Evolutionary conservation across 2,329 filamentous ascomycete species (phyloP).

Genomic region (Xylaria multiplex): DNA sequence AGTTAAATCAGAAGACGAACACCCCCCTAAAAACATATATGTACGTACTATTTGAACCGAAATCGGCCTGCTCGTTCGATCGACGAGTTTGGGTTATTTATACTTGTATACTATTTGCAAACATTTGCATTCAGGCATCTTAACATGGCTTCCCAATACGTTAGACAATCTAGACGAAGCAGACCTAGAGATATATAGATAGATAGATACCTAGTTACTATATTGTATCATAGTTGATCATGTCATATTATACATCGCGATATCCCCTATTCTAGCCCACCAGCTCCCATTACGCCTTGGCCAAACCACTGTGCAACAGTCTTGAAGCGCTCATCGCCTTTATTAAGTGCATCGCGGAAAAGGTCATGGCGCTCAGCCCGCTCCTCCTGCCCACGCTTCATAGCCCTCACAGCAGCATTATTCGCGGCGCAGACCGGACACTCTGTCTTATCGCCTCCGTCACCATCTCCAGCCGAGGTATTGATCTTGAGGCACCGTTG

Average conservation of each 20-base stretch:
- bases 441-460: conserved; percentile 71
- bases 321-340: conserved; percentile 83
- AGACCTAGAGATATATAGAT: conserved; percentile 14
- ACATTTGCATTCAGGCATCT: not conserved
- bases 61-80: not conserved
- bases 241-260: conserved; percentile 10
- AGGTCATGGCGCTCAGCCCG: conserved; percentile 87
- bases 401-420: conserved; percentile 88
- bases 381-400: conserved; percentile 86
- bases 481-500: conserved; percentile 79
- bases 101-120: conserved; percentile 6
- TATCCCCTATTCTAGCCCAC: conserved; percentile 33
- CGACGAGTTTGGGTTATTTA: not conserved
- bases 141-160: not conserved
- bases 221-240: conserved; percentile 20
- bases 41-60: not conserved
- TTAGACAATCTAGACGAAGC: not conserved
- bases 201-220: conserved; percentile 20
- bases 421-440: conserved; percentile 86
- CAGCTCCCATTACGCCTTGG: conserved; percentile 78
- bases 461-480: conserved; percentile 44
- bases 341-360: conserved; percentile 81
- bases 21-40: not conserved
- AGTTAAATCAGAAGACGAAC: not conserved
- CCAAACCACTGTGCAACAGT: conserved; percentile 96